Base-by-base conservation (phyloP, 2,329 filamentous ascomycete genomes). In the Leptoxyphium fumago region DNA sequence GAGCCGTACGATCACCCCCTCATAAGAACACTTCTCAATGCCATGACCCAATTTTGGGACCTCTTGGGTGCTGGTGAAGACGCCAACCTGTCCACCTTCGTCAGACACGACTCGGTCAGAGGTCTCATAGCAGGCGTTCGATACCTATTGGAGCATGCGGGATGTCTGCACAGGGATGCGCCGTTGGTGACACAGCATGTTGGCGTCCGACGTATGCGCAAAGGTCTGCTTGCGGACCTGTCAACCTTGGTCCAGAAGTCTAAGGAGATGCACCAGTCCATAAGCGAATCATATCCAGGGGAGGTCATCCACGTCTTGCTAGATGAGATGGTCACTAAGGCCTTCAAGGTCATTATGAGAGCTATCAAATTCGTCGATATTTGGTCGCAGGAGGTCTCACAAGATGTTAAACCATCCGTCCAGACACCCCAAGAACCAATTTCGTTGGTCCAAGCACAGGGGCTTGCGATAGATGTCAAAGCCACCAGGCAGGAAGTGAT, bases 91-190 rank as follows among this genome's bases (percentile, higher is more conserved):
- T 75, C 82, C 52, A 80, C 88, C 41, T 94, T 94, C 60, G 78
- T 81, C 40, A 88, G 88, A 61, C 86, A 94, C 60, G 88, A 95
- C 59, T 91, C 94, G 60, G 89, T 95, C 72, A 82, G 87, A 64
- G 86, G 85, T 18, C 81, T 95, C 58, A 93, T 96, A 56, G 88
- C 87, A 8, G 91, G 91, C 29, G 89, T 96, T 45, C 78, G 91
- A 40, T 88, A 82, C 65, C 74, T 98, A 38, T 63, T 98, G 63
- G 88, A 96, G 70, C 81, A 79, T 56, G 89, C 87, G 13, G 74
- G 88, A 52, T 96, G 89, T 60, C 67, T 96, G 29, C 94, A 83
- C 38, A 73, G 87, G 54, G 88, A 96, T 53, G 82, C 86, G 0
- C 60, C 71, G 2, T 71, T 84, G 26, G 78, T 98, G 10, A 77